These are phyloP conservation scores for Misopates orontium DNA, from an alignment of 257 asterid genomes.

Conservation along the genomic window DNA sequence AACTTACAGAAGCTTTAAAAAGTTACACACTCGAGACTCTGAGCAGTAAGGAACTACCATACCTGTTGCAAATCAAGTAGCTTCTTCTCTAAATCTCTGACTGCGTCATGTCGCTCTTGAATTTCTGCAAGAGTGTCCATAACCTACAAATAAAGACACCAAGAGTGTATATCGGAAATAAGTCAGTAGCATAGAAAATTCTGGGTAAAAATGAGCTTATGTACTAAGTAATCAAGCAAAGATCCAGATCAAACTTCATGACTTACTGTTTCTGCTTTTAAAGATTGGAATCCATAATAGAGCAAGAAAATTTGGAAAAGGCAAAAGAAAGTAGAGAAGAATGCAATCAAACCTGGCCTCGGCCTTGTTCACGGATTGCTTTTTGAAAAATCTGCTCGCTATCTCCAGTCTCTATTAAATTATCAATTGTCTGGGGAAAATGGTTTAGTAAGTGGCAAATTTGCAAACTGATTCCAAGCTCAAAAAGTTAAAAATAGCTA, in stretches of 20 bases:
- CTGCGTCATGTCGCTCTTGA: constrained; percentile 99
- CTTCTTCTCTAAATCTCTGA: constrained; percentile 88
- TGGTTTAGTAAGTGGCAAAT: constrained; percentile 28
- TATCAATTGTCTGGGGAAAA: constrained; percentile 74
- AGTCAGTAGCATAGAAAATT: neutral
- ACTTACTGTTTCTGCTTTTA: too few species aligned
- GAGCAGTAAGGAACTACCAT: neutral
- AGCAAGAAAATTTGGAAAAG: neutral
- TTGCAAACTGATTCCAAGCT: neutral
- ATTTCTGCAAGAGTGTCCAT: constrained; percentile 98
- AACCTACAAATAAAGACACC: constrained; percentile 48
- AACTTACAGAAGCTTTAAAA: too few species aligned
- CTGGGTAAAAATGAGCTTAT: constrained; percentile 1
- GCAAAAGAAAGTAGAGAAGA: constrained; percentile 16
- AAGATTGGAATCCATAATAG: too few species aligned
- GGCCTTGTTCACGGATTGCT: constrained; percentile 93
- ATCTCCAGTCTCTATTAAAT: constrained; percentile 92
- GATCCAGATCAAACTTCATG: neutral
- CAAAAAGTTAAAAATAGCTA: constrained; percentile 23
- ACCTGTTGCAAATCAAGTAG: constrained; percentile 99
- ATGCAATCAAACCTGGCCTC: constrained; percentile 73
- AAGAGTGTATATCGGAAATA: constrained; percentile 13
- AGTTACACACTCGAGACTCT: neutral
- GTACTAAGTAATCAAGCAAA: constrained; percentile 14
- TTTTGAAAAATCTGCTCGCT: constrained; percentile 95